Conservation (phyloP, 805 yeast genomes). For the Grigorovia humatica region DNA sequence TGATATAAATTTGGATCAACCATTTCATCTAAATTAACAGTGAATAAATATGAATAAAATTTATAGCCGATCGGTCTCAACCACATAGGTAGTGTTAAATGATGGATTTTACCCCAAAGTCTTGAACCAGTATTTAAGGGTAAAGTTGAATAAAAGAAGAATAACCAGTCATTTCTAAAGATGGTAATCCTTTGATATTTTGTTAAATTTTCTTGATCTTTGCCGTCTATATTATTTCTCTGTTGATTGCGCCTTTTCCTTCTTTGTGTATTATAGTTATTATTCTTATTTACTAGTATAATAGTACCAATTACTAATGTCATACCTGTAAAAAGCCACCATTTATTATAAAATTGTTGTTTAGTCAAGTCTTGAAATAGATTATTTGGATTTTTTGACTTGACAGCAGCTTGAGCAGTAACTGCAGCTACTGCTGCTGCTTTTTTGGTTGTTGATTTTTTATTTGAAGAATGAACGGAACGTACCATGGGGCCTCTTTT, state of each 20-base stretch:
- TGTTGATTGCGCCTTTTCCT: constrained; percentile 20
- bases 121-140: constrained; percentile 89
- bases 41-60: constrained; percentile 70
- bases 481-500: background rate
- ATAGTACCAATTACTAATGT: constrained; percentile 22
- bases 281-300: constrained; percentile 12
- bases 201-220: constrained; percentile 6
- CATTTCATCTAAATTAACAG: constrained; percentile 84
- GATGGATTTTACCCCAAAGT: constrained; percentile 88
- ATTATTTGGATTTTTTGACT: background rate
- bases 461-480: background rate
- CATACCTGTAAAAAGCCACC: constrained; percentile 24
- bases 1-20: constrained; percentile 66
- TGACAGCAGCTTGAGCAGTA: background rate
- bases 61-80: constrained; percentile 71
- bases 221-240: constrained; percentile 8
- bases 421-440: background rate
- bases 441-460: background rate
- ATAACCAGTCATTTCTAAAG: constrained; percentile 58
- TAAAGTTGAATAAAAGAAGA: constrained; percentile 78
- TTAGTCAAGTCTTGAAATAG: too few species aligned
- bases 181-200: constrained; percentile 26
- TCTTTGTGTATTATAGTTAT: constrained; percentile 22
- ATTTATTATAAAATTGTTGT: constrained; percentile 7
- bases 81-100: constrained; percentile 78